Evolutionary conservation across 2,329 filamentous ascomycete genomes (phyloP), one percentile per base, ranked within the genome.

Genomic region (Calonectria honghensis): DNA sequence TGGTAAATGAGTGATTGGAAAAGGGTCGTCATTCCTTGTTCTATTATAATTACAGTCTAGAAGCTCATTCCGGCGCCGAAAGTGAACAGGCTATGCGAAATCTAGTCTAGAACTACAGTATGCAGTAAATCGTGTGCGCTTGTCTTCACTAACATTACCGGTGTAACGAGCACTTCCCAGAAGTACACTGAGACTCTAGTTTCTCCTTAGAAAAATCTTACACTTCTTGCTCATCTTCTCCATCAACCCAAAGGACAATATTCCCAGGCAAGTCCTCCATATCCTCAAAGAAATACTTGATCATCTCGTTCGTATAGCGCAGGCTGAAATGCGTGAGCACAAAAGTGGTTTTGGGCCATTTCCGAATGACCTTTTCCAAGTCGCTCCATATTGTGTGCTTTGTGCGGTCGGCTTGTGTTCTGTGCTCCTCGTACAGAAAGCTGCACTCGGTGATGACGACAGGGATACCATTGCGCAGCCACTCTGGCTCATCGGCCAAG

Each of bases 371-470:
- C 24, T 79, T 81, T 76, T 89, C 87, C 63, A 89, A 78, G 51
- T 89, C 87, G 13, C 76, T 77, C 88, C 88, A 89, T 31, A 85
- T 79, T 0, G 88, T 89, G 75, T 89, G 88, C 77, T 87, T 88
- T 13, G 88, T 89, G 79, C 85, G 85, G 16, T 81, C 83, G 2
- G 87, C 87, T 80, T 88, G 87, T 2, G 78, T 80, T 27, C 84
- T 79, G 76, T 89, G 88, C 77, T 85, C 83, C 45, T 87, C 85
- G 45, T 82, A 82, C 48, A 89, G 70, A 75, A 89, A 89, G 73
- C 87, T 89, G 77, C 88, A 89, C 80, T 89, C 88, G 0, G 87
- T 88, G 48, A 89, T 87, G 68, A 89, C 87, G 9, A 89, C 86
- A 7, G 85, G 82, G 20, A 89, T 84, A 0, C 83, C 86, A 0